Base-by-base conservation (phyloP, 495 filamentous ascomycete species). In the Penicillium simplicissimum region DNA sequence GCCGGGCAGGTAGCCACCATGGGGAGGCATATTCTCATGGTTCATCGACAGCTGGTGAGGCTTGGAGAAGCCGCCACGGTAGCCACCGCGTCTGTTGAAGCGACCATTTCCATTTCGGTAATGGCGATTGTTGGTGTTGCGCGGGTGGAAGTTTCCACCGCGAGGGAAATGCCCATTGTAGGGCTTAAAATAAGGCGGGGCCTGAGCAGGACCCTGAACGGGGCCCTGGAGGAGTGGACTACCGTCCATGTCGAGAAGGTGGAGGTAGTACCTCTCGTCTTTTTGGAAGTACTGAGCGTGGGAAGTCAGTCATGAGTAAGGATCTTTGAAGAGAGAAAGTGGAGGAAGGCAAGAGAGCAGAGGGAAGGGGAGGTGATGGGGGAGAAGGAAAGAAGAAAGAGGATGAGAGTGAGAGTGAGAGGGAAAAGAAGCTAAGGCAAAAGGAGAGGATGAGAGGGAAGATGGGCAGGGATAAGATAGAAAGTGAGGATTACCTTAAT, bases 401-500 rank as follows among this genome's bases (percentile, higher is more conserved):
- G 7, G 3, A n/a, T 25, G 23, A 43, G 9, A 11, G 0, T 11
- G 19, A 23, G 7, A 9, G 40, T 25, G 23, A 43, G 9, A 11
- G 0, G 19, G 19, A 23, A 23, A 9, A 17, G 19, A 33, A 33
- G 9, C 11, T 15, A 51, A 7, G 47, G 23, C 8, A 31, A 21
- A 10, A 33, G 14, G 14, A 10, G 48, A 17, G 28, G 48, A 19
- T 21, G 11, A 11, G 10, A 21, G 19, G 15, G 23, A 33, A 31
- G 9, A 25, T 1, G 23, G 23, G 1, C 23, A 25, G 23, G 23
- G 23, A 25, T 25, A 25, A 25, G 23, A 25, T 6, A 31, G 23
- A 13, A 15, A 31, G 1, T 15, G 17, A n/a, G 15, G n/a, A 31
- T 15, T 54, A 67, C 67, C 58, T 64, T 69, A 55, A 69, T 62